Evolutionary conservation across 2,329 filamentous ascomycete species (phyloP).

Genomic region (Talaromyces sp.): DNA sequence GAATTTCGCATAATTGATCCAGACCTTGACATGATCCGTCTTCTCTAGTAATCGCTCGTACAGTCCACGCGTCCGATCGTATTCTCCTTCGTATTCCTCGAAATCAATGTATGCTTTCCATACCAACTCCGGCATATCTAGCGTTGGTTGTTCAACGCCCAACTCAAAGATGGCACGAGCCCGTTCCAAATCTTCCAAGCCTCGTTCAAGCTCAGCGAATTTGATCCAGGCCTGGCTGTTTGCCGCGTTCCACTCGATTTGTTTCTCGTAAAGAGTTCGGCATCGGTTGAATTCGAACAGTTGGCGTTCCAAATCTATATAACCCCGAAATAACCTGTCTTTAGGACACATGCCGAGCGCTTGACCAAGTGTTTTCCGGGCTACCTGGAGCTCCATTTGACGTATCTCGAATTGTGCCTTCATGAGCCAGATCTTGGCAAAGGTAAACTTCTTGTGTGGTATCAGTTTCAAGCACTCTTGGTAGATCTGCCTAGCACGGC

Average conservation of each 20-base stretch:
- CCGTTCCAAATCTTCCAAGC: slow-evolving; percentile 83
- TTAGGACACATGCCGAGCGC: slow-evolving; percentile 95
- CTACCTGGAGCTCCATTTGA: slow-evolving; percentile 72
- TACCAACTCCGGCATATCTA: slow-evolving; percentile 96
- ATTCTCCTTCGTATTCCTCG: slow-evolving; percentile 92
- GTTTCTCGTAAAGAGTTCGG: slow-evolving; percentile 87
- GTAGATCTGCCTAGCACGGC: slow-evolving; percentile 84
- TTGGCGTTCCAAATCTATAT: slow-evolving; percentile 87
- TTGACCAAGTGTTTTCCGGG: slow-evolving; percentile 83
- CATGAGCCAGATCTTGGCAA: slow-evolving; percentile 92
- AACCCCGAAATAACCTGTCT: slow-evolving; percentile 89
- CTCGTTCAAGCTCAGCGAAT: slow-evolving; percentile 89
- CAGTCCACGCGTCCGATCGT: slow-evolving; percentile 71
- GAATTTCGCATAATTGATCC: slow-evolving; percentile 98
- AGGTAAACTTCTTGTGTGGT: slow-evolving; percentile 95
- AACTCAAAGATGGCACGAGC: slow-evolving; percentile 89
- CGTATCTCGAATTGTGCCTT: slow-evolving; percentile 92
- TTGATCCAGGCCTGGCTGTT: slow-evolving; percentile 96
- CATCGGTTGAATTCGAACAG: slow-evolving; percentile 92
- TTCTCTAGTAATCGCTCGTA: slow-evolving; percentile 90
- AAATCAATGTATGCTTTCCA: slow-evolving; percentile 99
- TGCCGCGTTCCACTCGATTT: slow-evolving; percentile 83
- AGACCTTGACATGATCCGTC: slow-evolving; percentile 98
- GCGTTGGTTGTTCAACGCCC: slow-evolving; percentile 71
- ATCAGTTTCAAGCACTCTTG: slow-evolving; percentile 80